Evolutionary conservation across 345 rosid genomes (phyloP), one percentile per base, ranked within the genome.

Genomic region (Eucalyptus sp.): DNA sequence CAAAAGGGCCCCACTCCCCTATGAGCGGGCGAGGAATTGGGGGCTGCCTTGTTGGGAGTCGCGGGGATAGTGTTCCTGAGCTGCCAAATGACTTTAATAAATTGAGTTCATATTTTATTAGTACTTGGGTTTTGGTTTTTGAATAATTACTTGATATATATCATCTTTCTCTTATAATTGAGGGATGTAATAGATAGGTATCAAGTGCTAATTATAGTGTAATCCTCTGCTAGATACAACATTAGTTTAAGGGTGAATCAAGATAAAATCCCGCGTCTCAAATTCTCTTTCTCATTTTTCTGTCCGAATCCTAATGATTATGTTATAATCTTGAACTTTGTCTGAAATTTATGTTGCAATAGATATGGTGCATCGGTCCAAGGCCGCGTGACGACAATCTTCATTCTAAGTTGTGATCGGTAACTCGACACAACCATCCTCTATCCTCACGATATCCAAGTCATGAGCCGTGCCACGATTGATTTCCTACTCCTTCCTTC

Each of bases 1-100:
- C 0, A 0, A 52, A 52, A 0, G 58, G 24, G 13, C 0, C 62
- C 0, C 13, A 0, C 62, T 56, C 62, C 27, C 27, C 0, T 22
- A 0, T 1, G 2, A 56, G 29, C 0, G 0, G 13, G 62, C 13
- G 0, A 52, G 62, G 6, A 6, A 22, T 0, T 0, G 3, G 29
- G 29, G 1, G 29, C 3, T 10, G 2, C 6, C 62, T 10, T 24
- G 13, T 56, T 22, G 13, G 13, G 25, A 13, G 62, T 22, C 1
- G 0, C 2, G 0, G 0, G 6, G 62, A 1, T 56, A 22, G 12
- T 0, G 0, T 22, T 56, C 11, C 27, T 2, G 0, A 22, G 60
- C 1, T 9, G 60, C 12, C 12, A 56, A 1, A 56, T 20, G 27
- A 54, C 0, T 54, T 54, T 5, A 0, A 54, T 20, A 22, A 11